These are phyloP conservation scores for Colletotrichum spinosum DNA, from an alignment of 2,329 filamentous ascomycete genomes.

Conservation along the genomic window DNA sequence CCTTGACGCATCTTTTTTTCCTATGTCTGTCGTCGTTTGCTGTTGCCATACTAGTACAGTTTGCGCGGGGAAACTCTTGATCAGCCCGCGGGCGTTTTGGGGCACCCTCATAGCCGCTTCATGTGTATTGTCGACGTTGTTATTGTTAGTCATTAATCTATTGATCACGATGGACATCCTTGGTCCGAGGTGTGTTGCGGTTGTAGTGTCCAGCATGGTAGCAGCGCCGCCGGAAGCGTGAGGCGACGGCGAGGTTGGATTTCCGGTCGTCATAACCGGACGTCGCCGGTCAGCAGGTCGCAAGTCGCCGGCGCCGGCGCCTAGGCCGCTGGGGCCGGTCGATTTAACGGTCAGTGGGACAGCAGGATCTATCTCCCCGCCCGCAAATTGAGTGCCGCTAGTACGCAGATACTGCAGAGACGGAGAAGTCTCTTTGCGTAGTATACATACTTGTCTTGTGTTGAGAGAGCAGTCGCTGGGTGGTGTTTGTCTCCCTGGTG, in stretches of 20 bases:
- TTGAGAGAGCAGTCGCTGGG: too few species aligned
- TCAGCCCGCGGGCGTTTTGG: conserved; percentile 31
- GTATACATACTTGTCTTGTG: too few species aligned
- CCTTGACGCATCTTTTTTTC: conserved; percentile 31
- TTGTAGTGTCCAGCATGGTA: too few species aligned
- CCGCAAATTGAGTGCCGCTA: too few species aligned
- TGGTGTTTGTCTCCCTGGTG: too few species aligned
- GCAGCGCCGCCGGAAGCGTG: not conserved
- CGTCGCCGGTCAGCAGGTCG: conserved; percentile 15
- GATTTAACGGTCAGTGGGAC: too few species aligned
- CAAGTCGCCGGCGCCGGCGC: conserved; percentile 20
- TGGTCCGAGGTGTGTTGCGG: not conserved
- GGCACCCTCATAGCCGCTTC: conserved; percentile 35
- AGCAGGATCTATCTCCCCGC: too few species aligned
- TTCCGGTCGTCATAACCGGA: conserved; percentile 6
- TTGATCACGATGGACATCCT: conserved; percentile 25
- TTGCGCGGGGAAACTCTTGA: conserved; percentile 25
- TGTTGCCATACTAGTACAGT: conserved; percentile 22
- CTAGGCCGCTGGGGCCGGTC: conserved; percentile 4
- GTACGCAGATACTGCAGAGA: too few species aligned
- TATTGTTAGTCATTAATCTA: conserved; percentile 35
- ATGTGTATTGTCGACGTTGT: conserved; percentile 31
- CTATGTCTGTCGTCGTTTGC: conserved; percentile 30
- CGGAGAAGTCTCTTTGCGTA: too few species aligned
- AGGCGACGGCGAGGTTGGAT: not conserved